These are phyloP conservation scores for Cerrena zonata DNA, from an alignment of 1,284 basidiomycete species.

Conservation along the genomic window DNA sequence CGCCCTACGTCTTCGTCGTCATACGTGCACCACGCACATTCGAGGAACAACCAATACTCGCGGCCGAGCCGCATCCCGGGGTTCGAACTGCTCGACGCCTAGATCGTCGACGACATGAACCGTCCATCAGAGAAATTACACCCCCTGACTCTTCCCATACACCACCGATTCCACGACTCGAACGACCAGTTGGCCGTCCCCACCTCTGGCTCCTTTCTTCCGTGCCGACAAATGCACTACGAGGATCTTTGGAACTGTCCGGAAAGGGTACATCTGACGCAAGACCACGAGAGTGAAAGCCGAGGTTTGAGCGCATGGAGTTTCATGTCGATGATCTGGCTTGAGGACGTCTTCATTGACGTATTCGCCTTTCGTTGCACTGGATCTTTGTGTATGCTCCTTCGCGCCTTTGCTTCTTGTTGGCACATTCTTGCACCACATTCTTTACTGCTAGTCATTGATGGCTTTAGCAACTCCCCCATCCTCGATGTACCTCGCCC, in stretches of 20 bases:
- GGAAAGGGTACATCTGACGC: constrained; percentile 47
- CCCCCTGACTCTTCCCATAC: background rate
- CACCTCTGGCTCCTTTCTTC: background rate
- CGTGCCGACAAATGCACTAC: constrained; percentile 32
- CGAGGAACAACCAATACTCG: constrained; percentile 7
- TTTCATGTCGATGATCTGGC: background rate
- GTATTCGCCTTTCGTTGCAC: background rate
- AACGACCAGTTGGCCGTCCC: background rate
- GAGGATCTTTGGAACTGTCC: constrained; percentile 29
- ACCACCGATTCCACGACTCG: constrained; percentile 1
- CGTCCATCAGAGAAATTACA: background rate
- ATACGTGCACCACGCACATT: constrained; percentile 1
- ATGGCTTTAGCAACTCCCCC: background rate
- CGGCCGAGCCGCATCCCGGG: constrained; percentile 22
- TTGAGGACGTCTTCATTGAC: background rate
- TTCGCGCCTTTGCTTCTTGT: constrained; percentile 36
- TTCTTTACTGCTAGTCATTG: constrained; percentile 29
- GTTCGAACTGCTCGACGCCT: constrained; percentile 7
- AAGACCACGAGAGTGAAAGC: constrained; percentile 57
- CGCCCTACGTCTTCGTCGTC: constrained; percentile 9
- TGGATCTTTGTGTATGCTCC: constrained; percentile 9
- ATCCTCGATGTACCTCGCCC: constrained; percentile 34
- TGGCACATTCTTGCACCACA: constrained; percentile 47
- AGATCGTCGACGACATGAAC: constrained; percentile 1
- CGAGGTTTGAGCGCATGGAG: background rate